Percentiles rank a stretch among this genome's conserved stretches.
Conservation (phyloP, 2,329 filamentous ascomycete species). For the Apiospora sp. region DNA sequence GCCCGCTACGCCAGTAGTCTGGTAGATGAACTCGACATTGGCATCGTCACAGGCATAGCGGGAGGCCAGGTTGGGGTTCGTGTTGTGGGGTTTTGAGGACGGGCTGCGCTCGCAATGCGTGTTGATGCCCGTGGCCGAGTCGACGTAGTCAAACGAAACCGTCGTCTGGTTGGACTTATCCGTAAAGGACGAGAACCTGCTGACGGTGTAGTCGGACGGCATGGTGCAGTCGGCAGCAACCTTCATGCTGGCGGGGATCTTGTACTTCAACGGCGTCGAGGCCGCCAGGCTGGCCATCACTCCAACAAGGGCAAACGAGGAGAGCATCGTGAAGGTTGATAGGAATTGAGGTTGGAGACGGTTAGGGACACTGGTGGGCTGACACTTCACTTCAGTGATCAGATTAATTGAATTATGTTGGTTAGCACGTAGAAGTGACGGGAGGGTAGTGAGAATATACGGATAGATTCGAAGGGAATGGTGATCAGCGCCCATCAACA, state of each 20-base stretch:
- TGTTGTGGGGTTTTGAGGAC: constrained; percentile 34
- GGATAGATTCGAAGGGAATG: not conserved
- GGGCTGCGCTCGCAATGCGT: constrained; percentile 39
- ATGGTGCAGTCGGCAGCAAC: constrained; percentile 34
- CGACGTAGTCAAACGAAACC: constrained; percentile 38
- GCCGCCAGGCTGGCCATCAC: constrained; percentile 35
- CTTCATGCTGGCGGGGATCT: constrained; percentile 34
- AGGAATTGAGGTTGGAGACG: not conserved
- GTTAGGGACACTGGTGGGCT: not conserved
- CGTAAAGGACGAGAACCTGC: constrained; percentile 37
- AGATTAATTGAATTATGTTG: not conserved
- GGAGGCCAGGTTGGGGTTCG: constrained; percentile 32
- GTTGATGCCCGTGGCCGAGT: constrained; percentile 38
- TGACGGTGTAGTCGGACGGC: constrained; percentile 37
- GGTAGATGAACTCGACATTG: constrained; percentile 41
- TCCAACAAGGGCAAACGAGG: constrained; percentile 31
- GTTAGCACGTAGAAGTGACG: not conserved
- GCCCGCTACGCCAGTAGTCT: constrained; percentile 37
- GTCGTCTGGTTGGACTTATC: constrained; percentile 33
- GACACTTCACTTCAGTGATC: not conserved
- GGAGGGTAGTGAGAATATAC: not conserved
- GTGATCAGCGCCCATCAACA: not conserved
- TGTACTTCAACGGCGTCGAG: constrained; percentile 38
- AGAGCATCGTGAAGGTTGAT: constrained; percentile 33
- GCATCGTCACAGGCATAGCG: constrained; percentile 38